phyloP scores from a whole-genome alignment of 23 red algal species.

The Gracilariopsis chorda region DNA sequence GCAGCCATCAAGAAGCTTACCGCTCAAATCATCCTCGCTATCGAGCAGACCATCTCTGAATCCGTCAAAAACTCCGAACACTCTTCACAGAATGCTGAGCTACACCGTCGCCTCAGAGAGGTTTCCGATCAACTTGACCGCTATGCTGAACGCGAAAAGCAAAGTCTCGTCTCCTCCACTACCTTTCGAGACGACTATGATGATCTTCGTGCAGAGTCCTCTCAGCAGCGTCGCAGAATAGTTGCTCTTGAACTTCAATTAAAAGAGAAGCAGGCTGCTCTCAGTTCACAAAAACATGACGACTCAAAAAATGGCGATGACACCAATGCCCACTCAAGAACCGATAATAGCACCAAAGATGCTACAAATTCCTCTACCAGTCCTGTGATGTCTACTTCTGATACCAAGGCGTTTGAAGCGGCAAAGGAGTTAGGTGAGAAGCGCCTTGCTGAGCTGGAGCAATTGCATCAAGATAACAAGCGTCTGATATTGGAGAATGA shows the following conservation, averaged over 20 bases:
- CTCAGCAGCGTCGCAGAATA: constrained; percentile 46
- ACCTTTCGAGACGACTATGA: constrained; percentile 60
- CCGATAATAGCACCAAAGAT: constrained; percentile 13
- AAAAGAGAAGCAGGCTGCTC: constrained; percentile 32
- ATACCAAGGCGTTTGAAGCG: constrained; percentile 16
- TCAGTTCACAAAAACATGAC: neutral
- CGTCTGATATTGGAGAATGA: constrained; percentile 39
- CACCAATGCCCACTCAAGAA: neutral
- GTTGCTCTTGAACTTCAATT: constrained; percentile 45
- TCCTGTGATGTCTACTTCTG: neutral
- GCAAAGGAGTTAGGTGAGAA: constrained; percentile 10
- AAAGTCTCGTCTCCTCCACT: constrained; percentile 27
- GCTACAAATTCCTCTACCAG: neutral
- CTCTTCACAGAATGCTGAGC: neutral
- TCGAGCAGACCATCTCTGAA: neutral
- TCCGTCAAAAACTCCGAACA: neutral
- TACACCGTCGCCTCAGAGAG: constrained; percentile 52
- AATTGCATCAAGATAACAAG: constrained; percentile 39
- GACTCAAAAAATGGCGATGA: constrained; percentile 23
- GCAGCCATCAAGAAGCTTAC: constrained; percentile 60
- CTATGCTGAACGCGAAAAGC: constrained; percentile 57
- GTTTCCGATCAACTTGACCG: constrained; percentile 67
- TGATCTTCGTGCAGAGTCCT: constrained; percentile 36
- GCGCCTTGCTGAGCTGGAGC: constrained; percentile 31
- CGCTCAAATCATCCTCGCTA: constrained; percentile 44